These are phyloP conservation scores for Candida tetrigidarum DNA, from an alignment of 1,139 yeast genomes.

Conservation along the genomic window DNA sequence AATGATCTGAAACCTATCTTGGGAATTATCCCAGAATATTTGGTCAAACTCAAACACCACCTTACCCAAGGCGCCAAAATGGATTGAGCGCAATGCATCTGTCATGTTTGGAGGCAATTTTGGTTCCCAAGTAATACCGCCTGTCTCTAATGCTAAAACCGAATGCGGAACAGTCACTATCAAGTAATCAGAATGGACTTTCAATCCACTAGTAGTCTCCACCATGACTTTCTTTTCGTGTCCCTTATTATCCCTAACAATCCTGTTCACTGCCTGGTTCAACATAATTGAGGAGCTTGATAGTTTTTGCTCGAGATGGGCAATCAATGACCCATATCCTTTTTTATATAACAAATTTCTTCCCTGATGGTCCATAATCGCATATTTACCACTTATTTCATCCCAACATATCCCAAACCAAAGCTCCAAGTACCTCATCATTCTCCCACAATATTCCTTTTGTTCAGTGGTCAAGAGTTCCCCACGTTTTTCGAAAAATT, in stretches of 20 bases:
- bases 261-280: constrained; percentile 48
- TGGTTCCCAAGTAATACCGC: constrained; percentile 64
- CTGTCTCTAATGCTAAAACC: constrained; percentile 49
- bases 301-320: constrained; percentile 43
- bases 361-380: constrained; percentile 71
- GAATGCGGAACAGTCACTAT: constrained; percentile 82
- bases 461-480: constrained; percentile 58
- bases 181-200: constrained; percentile 49
- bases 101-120: constrained; percentile 51
- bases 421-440: constrained; percentile 62
- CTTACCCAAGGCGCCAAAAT: constrained; percentile 79
- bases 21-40: constrained; percentile 64
- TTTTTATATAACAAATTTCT: constrained; percentile 68
- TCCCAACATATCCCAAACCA: constrained; percentile 83
- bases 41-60: constrained; percentile 71
- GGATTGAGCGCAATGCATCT: constrained; percentile 52
- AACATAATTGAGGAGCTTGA: constrained; percentile 45
- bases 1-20: constrained; percentile 56
- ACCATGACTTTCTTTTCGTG: constrained; percentile 21
- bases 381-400: constrained; percentile 65
- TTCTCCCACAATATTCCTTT: constrained; percentile 50
- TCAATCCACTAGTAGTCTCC: constrained; percentile 23
- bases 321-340: constrained; percentile 58
- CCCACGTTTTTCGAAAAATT: constrained; percentile 51
- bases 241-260: constrained; percentile 30